Base-by-base conservation (phyloP, 768 basidiomycete genomes). In the Cystobasidium ongulense region DNA sequence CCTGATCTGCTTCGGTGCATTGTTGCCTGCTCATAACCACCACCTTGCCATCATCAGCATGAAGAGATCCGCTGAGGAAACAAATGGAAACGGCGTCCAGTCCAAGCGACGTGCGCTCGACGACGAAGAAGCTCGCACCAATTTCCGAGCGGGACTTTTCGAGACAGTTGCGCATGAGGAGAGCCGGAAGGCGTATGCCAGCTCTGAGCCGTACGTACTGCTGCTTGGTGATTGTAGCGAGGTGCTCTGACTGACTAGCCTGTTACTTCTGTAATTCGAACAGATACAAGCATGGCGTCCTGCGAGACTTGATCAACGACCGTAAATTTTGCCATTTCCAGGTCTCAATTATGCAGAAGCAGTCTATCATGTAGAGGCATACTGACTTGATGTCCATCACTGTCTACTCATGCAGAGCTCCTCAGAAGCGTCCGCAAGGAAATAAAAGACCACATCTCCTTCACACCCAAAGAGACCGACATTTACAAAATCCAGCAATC, bases 401-500 rank as follows among this genome's bases (percentile, higher is more conserved):
- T 8, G 18, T 3, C 97, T 23, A 90, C 97, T 81, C 87, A 89
- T 78, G 89, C 93, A 76, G 88, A 88, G 7, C 85, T 98, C 31
- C 84, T 97, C 36, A 84, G 84, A 78, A 85, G 85, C 36, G 92
- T 92, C 74, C 89, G 90, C 82, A 88, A 92, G 78, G 92, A 94
- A 81, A 91, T 90, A 77, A 81, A 90, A 70, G 82, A 83, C 63
- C 87, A 92, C 78, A 85, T 94, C 75, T 88, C 84, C 80, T 92
- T 94, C 80, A 86, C 89, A 1, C 88, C 92, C 83, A 98, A 96
- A 83, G 91, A 97, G 84, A 98, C 95, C 1, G 95, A 98, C 80
- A 98, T 98, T 76, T 98, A 97, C 87, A 92, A 97, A 94, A 89
- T 98, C 78, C 89, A 93, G 82, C 95, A 98, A 84, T 96, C 95